These are phyloP conservation scores for Colletotrichum gloeosporioides DNA, from an alignment of 2,329 filamentous ascomycete genomes.

Conservation along the genomic window DNA sequence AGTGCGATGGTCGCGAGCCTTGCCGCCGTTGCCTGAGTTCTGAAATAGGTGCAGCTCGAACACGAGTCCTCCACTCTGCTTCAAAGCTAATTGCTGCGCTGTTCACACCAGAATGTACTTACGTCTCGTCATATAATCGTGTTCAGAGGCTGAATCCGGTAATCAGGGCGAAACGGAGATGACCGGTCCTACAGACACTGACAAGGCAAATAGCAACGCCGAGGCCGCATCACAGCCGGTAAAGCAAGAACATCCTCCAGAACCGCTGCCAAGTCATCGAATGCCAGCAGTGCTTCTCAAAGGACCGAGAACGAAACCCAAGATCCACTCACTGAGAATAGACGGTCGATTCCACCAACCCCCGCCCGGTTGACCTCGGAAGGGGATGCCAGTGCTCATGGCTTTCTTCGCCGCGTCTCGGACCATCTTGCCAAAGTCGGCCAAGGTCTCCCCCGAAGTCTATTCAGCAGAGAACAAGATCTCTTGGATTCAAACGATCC, in stretches of 20 bases:
- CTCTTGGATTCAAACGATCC: not conserved
- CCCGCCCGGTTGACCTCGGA: not conserved
- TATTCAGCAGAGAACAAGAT: not conserved
- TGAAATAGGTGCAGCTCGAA: not conserved
- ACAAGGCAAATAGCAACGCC: not conserved
- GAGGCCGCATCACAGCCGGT: not conserved
- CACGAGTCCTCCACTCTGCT: not conserved
- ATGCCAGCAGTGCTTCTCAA: not conserved
- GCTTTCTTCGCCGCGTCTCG: not conserved
- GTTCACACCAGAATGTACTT: not conserved
- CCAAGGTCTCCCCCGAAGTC: not conserved
- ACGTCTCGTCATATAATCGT: not conserved
- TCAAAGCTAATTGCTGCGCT: not conserved
- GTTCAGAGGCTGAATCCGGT: not conserved
- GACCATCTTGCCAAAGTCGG: not conserved
- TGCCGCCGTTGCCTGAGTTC: not conserved
- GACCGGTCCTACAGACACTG: accelerated
- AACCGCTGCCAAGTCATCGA: not conserved
- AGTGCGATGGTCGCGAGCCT: not conserved
- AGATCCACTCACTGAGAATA: not conserved
- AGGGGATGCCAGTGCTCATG: not conserved
- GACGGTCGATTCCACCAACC: not conserved
- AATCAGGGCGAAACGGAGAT: accelerated
- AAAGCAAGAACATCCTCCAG: not conserved
- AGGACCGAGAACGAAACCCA: not conserved